phyloP scores from a whole-genome alignment of 257 asterid genomes.

The Avicennia marina region DNA sequence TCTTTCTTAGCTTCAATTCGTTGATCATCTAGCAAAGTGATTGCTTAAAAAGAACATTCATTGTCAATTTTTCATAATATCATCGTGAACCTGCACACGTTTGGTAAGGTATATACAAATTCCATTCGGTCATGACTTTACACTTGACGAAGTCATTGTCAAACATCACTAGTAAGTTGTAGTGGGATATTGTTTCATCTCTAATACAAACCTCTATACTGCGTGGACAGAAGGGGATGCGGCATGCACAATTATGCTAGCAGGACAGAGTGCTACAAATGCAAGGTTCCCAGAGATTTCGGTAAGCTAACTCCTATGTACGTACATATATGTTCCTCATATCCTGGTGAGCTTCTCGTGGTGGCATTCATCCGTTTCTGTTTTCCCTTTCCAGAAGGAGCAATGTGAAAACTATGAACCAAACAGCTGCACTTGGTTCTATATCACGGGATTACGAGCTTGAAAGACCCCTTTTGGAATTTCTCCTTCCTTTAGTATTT shows the following conservation, averaged over 20 bases:
- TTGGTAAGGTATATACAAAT: too few species aligned
- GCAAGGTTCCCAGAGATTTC: conserved; percentile 56
- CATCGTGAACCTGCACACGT: too few species aligned
- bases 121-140: too few species aligned
- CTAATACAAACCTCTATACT: neutral
- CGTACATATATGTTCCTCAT: too few species aligned
- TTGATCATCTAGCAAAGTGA: neutral
- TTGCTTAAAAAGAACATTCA: too few species aligned
- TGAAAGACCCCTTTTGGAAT: conserved; percentile 6
- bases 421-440: conserved; percentile 3
- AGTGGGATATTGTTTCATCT: neutral
- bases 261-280: conserved; percentile 66
- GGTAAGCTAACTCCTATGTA: too few species aligned
- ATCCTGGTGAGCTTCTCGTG: neutral
- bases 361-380: neutral
- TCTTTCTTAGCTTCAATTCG: neutral
- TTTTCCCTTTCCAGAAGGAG: conserved; percentile 20
- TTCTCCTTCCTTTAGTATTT: neutral
- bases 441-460: neutral
- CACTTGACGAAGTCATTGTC: neutral
- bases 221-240: conserved; percentile 59
- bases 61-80: too few species aligned
- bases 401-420: conserved; percentile 16
- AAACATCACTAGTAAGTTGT: too few species aligned
- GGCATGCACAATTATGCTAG: conserved; percentile 74